phyloP scores from a whole-genome alignment of 768 basidiomycete genomes.

The Boletus tomentosulus region DNA sequence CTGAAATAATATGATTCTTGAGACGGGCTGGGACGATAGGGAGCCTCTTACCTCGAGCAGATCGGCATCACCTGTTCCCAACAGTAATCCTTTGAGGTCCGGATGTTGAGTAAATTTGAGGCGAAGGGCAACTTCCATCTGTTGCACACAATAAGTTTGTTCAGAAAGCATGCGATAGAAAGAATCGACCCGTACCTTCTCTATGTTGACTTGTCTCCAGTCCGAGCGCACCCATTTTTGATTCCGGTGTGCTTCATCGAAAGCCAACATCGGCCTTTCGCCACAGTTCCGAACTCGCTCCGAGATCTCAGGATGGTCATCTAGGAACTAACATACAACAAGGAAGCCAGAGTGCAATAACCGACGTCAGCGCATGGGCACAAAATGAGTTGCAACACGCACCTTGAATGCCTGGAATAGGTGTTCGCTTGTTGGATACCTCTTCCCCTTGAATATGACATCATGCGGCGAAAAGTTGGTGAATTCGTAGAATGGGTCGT shows the following conservation, averaged over 20 bases:
- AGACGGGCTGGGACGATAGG: background rate
- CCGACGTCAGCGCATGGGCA: background rate
- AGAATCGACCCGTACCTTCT: slow-evolving; percentile 40
- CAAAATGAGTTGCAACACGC: background rate
- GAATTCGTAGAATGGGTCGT: slow-evolving; percentile 63
- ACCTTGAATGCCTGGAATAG: slow-evolving; percentile 76
- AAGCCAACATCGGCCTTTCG: slow-evolving; percentile 57
- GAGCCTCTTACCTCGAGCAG: slow-evolving; percentile 57
- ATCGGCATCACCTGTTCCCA: slow-evolving; percentile 61
- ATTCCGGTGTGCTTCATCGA: slow-evolving; percentile 63
- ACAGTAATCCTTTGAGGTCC: slow-evolving; percentile 53
- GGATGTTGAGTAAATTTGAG: slow-evolving; percentile 71
- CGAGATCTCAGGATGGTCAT: slow-evolving; percentile 55
- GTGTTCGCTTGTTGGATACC: slow-evolving; percentile 74
- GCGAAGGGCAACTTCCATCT: slow-evolving; percentile 66
- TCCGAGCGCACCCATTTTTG: slow-evolving; percentile 58
- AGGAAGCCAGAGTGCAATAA: background rate
- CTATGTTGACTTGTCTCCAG: slow-evolving; percentile 67
- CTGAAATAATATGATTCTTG: slow-evolving; percentile 29
- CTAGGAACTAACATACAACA: slow-evolving; percentile 46
- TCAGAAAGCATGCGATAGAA: background rate
- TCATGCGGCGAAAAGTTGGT: slow-evolving; percentile 71
- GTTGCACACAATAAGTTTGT: background rate
- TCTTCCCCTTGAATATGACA: slow-evolving; percentile 56
- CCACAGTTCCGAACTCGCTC: slow-evolving; percentile 67